phyloP scores from a whole-genome alignment of 164 flowering plant genomes.

The Nelumbo lutea region DNA sequence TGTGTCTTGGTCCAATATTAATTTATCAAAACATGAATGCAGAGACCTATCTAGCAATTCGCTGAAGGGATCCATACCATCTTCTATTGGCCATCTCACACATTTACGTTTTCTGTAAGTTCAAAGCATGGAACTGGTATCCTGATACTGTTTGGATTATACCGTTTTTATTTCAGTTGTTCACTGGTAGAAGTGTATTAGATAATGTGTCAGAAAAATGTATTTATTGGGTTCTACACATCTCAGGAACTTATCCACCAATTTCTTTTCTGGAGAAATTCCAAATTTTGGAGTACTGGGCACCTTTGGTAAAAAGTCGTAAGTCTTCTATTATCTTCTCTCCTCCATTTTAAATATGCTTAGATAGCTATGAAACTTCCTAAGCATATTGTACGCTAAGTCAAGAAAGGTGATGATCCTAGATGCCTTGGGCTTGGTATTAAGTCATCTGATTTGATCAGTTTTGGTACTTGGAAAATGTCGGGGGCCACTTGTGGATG shows the following conservation, averaged over 20 bases:
- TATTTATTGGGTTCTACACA: background rate
- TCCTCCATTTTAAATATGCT: background rate
- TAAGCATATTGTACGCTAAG: no score
- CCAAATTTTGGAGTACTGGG: slow-evolving; percentile 77
- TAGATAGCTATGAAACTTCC: background rate
- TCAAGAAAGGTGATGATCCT: no score
- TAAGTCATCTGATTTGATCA: no score
- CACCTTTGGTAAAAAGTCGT: slow-evolving; percentile 70
- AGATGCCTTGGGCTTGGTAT: no score
- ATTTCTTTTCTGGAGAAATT: slow-evolving; percentile 89
- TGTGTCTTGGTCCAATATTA: background rate
- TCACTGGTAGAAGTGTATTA: no score
- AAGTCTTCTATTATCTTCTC: slow-evolving; percentile 24
- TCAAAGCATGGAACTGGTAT: background rate
- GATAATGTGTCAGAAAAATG: background rate
- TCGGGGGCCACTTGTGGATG: no score
- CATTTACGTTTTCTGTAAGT: slow-evolving; percentile 71
- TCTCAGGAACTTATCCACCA: slow-evolving; percentile 80
- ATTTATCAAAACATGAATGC: slow-evolving; percentile 7
- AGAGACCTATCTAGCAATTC: slow-evolving; percentile 97
- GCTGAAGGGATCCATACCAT: slow-evolving; percentile 78
- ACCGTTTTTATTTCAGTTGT: no score
- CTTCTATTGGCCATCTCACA: slow-evolving; percentile 67
- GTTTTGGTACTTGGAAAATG: no score
- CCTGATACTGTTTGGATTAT: background rate